Percentiles rank a stretch among this genome's conserved stretches.
Conservation (phyloP, 495 filamentous ascomycete genomes). For the Neurospora terricola region DNA sequence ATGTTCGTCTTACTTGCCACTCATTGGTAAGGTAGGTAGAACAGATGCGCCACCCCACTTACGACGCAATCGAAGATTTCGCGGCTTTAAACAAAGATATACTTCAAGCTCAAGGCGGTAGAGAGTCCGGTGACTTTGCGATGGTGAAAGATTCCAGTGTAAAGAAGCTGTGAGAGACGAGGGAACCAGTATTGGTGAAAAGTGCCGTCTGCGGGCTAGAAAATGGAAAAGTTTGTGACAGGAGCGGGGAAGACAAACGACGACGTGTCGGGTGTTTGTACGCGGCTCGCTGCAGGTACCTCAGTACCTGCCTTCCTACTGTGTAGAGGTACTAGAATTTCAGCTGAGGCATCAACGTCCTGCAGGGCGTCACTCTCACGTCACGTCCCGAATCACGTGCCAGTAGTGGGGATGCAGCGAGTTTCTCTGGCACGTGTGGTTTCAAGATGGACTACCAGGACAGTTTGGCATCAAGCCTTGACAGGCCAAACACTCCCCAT, state of each 20-base stretch:
- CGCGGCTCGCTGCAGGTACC: neutral
- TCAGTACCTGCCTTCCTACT: neutral
- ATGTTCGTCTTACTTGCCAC: neutral
- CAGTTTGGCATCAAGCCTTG: neutral
- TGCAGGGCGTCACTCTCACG: neutral
- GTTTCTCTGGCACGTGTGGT: neutral
- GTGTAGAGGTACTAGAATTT: neutral
- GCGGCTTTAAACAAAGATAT: too few species aligned
- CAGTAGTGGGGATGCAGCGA: neutral
- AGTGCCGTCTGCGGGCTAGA: too few species aligned
- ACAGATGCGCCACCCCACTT: neutral
- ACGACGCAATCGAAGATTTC: neutral
- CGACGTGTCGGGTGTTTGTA: neutral
- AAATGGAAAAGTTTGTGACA: neutral
- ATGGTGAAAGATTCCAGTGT: neutral
- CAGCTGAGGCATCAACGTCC: neutral
- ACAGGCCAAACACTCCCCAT: neutral
- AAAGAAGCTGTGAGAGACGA: neutral
- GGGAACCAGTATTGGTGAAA: neutral
- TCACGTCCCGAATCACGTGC: neutral
- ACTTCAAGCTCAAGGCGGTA: neutral
- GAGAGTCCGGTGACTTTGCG: neutral
- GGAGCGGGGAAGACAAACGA: neutral
- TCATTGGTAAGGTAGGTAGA: neutral
- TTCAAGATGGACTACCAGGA: neutral